These are phyloP conservation scores for Dactylellina leptospora DNA, from an alignment of 2,329 filamentous ascomycete species.

Conservation along the genomic window DNA sequence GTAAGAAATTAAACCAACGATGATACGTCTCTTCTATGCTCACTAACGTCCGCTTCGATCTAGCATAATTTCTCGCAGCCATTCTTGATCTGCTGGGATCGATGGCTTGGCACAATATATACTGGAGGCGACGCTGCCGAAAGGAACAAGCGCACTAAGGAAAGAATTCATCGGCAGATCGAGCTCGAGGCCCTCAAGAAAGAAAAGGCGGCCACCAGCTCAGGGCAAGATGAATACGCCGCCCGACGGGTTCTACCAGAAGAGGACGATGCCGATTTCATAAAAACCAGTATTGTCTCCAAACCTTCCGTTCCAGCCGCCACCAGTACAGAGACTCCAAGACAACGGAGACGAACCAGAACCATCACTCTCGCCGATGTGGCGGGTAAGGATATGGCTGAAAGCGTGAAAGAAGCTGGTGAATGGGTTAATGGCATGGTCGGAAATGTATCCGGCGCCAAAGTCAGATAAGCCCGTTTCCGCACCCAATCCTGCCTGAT, in stretches of 20 bases:
- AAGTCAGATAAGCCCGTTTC: conserved; percentile 39
- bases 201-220: neutral
- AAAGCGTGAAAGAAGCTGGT: conserved; percentile 48
- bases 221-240: conserved; percentile 30
- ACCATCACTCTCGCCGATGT: conserved; percentile 47
- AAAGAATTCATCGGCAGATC: conserved; percentile 40
- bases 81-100: conserved; percentile 96
- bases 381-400: conserved; percentile 45
- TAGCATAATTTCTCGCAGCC: conserved; percentile 84
- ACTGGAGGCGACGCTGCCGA: conserved; percentile 67
- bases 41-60: conserved; percentile 14
- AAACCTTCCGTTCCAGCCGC: conserved; percentile 10
- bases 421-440: conserved; percentile 51
- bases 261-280: conserved; percentile 41
- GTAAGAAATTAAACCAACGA: too few species aligned
- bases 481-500: neutral
- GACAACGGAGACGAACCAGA: conserved; percentile 37
- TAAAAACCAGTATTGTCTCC: conserved; percentile 40
- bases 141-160: conserved; percentile 62
- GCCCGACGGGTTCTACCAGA: conserved; percentile 35
- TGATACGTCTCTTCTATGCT: too few species aligned
- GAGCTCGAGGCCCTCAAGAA: conserved; percentile 31
- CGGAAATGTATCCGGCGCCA: conserved; percentile 48
- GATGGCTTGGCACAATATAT: conserved; percentile 82
- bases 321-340: conserved; percentile 7